Percentiles rank a stretch among this genome's conserved stretches.
Evolutionary conservation across 768 basidiomycete species (phyloP).

Genomic region (Leccinellum rugosiceps): DNA sequence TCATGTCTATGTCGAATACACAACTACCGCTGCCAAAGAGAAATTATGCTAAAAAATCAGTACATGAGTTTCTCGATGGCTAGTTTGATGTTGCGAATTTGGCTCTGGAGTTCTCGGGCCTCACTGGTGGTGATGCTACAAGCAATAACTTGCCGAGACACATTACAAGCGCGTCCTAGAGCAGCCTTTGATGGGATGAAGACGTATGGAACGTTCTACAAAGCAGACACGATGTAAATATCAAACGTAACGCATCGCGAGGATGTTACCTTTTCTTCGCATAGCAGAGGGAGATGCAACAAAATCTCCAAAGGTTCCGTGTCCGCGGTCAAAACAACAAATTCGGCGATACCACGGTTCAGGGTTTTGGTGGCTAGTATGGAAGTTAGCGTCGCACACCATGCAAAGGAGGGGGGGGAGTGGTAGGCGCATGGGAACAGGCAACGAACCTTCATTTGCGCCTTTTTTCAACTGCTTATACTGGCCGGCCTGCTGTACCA

Average conservation of each 20-base stretch:
- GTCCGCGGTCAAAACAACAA: slow-evolving; percentile 94
- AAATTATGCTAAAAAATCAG: slow-evolving; percentile 20
- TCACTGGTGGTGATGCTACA: slow-evolving; percentile 97
- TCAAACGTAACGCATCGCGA: background rate
- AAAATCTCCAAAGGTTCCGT: slow-evolving; percentile 98
- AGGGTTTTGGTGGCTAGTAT: slow-evolving; percentile 89
- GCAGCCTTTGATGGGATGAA: slow-evolving; percentile 96
- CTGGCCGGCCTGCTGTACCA: slow-evolving; percentile 92
- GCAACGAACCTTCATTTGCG: slow-evolving; percentile 84
- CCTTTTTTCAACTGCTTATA: slow-evolving; percentile 99
- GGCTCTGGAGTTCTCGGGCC: slow-evolving; percentile 82
- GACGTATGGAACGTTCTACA: slow-evolving; percentile 93
- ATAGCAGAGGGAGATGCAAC: slow-evolving; percentile 93
- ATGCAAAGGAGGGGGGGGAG: background rate
- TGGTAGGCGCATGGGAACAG: background rate
- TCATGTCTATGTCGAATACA: slow-evolving; percentile 11
- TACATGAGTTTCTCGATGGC: slow-evolving; percentile 69
- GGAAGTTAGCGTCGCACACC: slow-evolving; percentile 6
- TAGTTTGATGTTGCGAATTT: slow-evolving; percentile 84
- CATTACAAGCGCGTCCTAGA: slow-evolving; percentile 93
- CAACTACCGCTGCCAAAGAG: slow-evolving; percentile 3
- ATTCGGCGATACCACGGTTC: slow-evolving; percentile 96
- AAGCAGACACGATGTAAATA: slow-evolving; percentile 1
- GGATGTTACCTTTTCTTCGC: slow-evolving; percentile 86
- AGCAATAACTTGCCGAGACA: slow-evolving; percentile 91